Conservation (phyloP, 805 yeast species). For the Yarrowia porcina region DNA sequence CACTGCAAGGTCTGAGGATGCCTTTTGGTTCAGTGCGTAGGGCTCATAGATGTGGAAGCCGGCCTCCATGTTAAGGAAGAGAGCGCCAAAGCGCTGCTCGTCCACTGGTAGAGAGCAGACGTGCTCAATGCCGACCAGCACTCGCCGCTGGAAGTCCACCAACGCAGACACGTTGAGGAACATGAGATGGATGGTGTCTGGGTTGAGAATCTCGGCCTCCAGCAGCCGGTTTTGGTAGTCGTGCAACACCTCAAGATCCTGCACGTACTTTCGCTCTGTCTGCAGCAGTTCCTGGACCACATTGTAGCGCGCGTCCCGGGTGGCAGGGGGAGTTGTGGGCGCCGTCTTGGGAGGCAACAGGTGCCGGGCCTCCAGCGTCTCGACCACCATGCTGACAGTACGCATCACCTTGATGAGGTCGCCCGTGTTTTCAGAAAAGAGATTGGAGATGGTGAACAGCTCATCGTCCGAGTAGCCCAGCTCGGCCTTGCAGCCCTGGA, state of each 20-base stretch:
- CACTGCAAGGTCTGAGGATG: conserved; percentile 75
- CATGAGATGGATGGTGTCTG: conserved; percentile 73
- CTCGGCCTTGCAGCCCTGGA: conserved; percentile 77
- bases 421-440: conserved; percentile 75
- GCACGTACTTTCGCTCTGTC: conserved; percentile 90
- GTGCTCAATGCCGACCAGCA: conserved; percentile 83
- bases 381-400: conserved; percentile 65
- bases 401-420: conserved; percentile 63
- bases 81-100: conserved; percentile 82
- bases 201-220: conserved; percentile 62
- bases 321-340: conserved; percentile 37
- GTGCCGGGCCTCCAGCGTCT: conserved; percentile 39
- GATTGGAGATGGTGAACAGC: conserved; percentile 85
- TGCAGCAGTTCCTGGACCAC: conserved; percentile 81
- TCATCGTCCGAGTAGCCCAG: conserved; percentile 73
- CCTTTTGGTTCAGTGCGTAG: conserved; percentile 87
- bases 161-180: conserved; percentile 83
- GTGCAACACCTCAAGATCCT: conserved; percentile 75
- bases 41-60: conserved; percentile 89
- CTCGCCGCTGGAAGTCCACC: conserved; percentile 87
- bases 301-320: conserved; percentile 61
- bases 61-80: conserved; percentile 78
- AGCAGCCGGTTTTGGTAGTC: conserved; percentile 66
- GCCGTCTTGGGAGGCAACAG: conserved; percentile 30
- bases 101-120: conserved; percentile 71